Conservation (phyloP, 2,329 filamentous ascomycete genomes). For the Aspergillus pseudonomiae region DNA sequence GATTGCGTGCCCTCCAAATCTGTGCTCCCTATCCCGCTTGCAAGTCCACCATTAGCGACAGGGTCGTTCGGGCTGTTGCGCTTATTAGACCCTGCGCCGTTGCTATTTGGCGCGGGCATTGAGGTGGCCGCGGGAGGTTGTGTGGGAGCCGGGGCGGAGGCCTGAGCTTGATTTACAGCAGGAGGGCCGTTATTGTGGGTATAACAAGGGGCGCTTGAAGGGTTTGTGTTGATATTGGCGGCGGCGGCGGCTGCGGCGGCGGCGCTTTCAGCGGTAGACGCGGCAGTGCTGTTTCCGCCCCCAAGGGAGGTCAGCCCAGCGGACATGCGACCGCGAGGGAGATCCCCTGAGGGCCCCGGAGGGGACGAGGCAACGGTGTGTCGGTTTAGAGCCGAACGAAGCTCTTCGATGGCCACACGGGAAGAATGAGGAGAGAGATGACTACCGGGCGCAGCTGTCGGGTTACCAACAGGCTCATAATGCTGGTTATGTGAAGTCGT, state of each 20-base stretch:
- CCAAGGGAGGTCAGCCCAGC: constrained; percentile 37
- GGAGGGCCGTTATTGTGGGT: constrained; percentile 13
- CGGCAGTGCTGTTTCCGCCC: constrained; percentile 31
- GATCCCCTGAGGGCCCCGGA: constrained; percentile 37
- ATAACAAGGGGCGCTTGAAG: constrained; percentile 11
- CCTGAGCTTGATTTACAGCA: background rate
- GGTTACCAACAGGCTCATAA: constrained; percentile 35
- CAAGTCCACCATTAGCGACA: constrained; percentile 26
- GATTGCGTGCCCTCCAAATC: constrained; percentile 39
- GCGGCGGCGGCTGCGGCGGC: constrained; percentile 17
- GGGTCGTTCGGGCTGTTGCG: constrained; percentile 36
- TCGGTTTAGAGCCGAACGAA: constrained; percentile 42
- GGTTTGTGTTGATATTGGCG: constrained; percentile 8
- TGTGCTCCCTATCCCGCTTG: constrained; percentile 19
- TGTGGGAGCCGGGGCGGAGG: constrained; percentile 22
- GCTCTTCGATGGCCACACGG: constrained; percentile 44
- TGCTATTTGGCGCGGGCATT: constrained; percentile 33
- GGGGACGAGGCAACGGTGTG: constrained; percentile 42
- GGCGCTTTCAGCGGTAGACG: constrained; percentile 23
- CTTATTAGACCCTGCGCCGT: constrained; percentile 36
- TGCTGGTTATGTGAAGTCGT: constrained; percentile 24
- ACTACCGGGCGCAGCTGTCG: constrained; percentile 22
- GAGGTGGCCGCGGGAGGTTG: constrained; percentile 24
- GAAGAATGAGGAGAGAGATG: constrained; percentile 39
- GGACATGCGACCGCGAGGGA: constrained; percentile 38